Base-by-base conservation (phyloP, 2,329 filamentous ascomycete genomes). In the Ophiostoma populinum region DNA sequence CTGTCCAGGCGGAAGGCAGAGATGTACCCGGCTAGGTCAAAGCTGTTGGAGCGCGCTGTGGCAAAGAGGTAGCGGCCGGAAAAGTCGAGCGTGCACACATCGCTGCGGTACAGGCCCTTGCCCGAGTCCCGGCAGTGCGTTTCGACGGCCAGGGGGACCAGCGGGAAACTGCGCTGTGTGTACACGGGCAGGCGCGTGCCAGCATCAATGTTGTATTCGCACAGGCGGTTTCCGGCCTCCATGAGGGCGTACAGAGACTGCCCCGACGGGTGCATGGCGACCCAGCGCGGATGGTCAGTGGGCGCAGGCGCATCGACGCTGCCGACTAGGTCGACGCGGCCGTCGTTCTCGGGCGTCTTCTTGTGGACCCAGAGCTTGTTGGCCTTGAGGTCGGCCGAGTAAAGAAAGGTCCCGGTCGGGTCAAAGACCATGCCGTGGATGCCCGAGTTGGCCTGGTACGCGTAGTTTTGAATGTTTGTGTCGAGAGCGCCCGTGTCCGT, bases 281-380 rank as follows among this genome's bases (percentile, higher is more conserved):
- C 80, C 83, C 83, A 92, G 48, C 83, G 71, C 12, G 83, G 83
- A 53, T 90, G 83, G 54, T 92, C 83, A 41, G 65, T 65, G 3
- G 68, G 56, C 30, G 66, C 64, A 0, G 81, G 80, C 19, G 81
- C 81, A 42, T 78, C 69, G 22, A 86, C 63, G 49, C 67, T 73
- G 45, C 80, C 81, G 37, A 87, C 67, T 15, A 85, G 67, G 32
- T 70, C 65, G 38, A 90, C 57, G 34, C 65, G 59, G 12, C 77
- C 77, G 6, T 58, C 48, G 17, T 43, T 7, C 13, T 24, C 28
- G 5, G 16, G 17, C 7, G 39, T 65, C 54, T 86, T 86, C 51
- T 71, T 70, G 56, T 92, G 83, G 16, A 77, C 78, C 83, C 83
- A 92, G 45, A 92, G 62, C 55, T 79, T 79, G 59, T 86, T 83